A percentile compares a stretch with the other conserved stretches of the same genome.
Conservation (phyloP, 2,329 filamentous ascomycete species). For the Nemania abortiva region DNA sequence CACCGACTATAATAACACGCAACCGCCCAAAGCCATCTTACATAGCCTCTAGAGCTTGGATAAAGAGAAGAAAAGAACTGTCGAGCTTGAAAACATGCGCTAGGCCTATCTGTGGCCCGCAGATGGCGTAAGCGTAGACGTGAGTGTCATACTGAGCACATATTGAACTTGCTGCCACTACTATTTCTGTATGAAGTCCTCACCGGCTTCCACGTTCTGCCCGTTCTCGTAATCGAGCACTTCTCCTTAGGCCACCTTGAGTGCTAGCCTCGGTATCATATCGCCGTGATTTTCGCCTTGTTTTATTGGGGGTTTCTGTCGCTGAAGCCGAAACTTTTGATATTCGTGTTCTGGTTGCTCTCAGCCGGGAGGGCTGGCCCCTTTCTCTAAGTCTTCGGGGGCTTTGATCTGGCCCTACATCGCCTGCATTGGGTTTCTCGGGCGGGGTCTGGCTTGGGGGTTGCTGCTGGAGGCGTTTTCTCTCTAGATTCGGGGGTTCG, state of each 20-base stretch:
- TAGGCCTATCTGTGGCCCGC: no score
- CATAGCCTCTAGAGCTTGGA: no score
- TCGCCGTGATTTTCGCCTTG: background rate
- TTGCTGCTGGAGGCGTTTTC: background rate
- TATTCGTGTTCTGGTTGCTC: background rate
- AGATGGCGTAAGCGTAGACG: no score
- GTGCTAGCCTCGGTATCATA: background rate
- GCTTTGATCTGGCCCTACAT: background rate
- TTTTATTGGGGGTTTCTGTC: background rate
- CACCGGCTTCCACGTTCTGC: background rate
- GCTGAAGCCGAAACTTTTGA: background rate
- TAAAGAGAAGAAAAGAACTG: no score
- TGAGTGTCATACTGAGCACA: no score
- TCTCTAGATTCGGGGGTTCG: background rate
- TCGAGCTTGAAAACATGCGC: no score
- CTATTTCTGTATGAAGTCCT: background rate
- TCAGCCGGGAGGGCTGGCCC: no score
- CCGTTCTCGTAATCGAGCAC: constrained; percentile 18
- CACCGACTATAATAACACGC: no score
- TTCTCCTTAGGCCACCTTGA: constrained; percentile 2
- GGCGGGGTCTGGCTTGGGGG: background rate
- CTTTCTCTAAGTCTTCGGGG: background rate
- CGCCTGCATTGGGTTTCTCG: no score
- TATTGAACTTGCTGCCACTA: background rate
- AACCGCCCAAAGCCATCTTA: no score